These are phyloP conservation scores for Arabidopsis hybrid DNA, from an alignment of 441 rosid genomes.

Conservation along the genomic window DNA sequence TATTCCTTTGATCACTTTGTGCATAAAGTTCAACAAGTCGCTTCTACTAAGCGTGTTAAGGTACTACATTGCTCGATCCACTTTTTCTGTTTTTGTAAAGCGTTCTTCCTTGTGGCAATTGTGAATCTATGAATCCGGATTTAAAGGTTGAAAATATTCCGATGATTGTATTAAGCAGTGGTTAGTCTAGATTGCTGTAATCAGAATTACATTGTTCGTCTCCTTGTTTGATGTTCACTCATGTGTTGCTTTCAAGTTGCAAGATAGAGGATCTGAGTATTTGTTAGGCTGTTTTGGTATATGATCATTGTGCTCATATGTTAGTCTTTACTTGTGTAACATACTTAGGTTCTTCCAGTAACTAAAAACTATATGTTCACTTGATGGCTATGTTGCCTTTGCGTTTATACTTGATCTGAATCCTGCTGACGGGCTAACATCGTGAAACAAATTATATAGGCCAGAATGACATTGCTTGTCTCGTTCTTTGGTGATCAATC, in stretches of 20 bases:
- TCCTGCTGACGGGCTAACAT: too few relatives aligned
- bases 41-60: slow-evolving; percentile 82
- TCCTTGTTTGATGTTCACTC: neutral
- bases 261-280: too few relatives aligned
- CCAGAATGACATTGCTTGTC: neutral
- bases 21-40: slow-evolving; percentile 81
- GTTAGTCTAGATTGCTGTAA: neutral
- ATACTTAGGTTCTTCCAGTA: too few relatives aligned
- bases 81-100: neutral
- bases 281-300: too few relatives aligned
- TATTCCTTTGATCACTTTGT: slow-evolving; percentile 88
- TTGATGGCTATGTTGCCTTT: too few relatives aligned
- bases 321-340: too few relatives aligned
- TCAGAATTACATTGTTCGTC: slow-evolving; percentile 1
- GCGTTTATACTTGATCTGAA: too few relatives aligned
- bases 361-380: too few relatives aligned
- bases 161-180: slow-evolving; percentile 7
- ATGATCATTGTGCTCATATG: too few relatives aligned
- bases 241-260: slow-evolving; percentile 2
- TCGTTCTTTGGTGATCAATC: neutral
- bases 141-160: neutral
- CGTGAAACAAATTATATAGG: too few relatives aligned
- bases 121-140: neutral
- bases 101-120: slow-evolving; percentile 4
- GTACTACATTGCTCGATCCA: slow-evolving; percentile 51